A percentile compares a stretch with the other conserved stretches of the same genome.
phyloP scores from a whole-genome alignment of 1,139 yeast species.

The Yamadazyma sp. region DNA sequence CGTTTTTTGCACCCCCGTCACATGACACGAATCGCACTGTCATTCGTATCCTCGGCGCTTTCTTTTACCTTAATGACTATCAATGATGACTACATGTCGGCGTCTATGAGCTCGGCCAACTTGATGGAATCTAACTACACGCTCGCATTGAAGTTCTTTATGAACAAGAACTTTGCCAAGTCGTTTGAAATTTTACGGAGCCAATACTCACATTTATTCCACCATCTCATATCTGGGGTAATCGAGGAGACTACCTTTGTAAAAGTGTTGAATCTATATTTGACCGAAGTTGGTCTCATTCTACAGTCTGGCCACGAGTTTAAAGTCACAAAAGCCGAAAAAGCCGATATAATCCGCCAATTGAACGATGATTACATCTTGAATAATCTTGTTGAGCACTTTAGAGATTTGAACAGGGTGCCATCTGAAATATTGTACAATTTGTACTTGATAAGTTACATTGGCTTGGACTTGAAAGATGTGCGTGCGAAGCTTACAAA shows the following conservation, averaged over 20 bases:
- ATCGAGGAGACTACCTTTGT: constrained; percentile 30
- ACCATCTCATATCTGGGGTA: constrained; percentile 24
- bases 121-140: constrained; percentile 23
- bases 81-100: constrained; percentile 12
- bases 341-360: constrained; percentile 13
- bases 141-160: constrained; percentile 40
- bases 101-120: constrained; percentile 13
- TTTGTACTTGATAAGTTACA: constrained; percentile 27
- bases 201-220: constrained; percentile 24
- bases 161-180: constrained; percentile 36
- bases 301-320: constrained; percentile 18
- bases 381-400: constrained; percentile 21
- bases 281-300: constrained; percentile 36
- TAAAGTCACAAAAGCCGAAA: constrained; percentile 18
- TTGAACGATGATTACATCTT: constrained; percentile 24
- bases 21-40: not conserved
- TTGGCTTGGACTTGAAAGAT: constrained; percentile 16
- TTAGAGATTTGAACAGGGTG: constrained; percentile 22
- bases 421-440: constrained; percentile 39
- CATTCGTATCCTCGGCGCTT: not conserved
- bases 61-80: not conserved
- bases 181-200: constrained; percentile 31
- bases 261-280: constrained; percentile 37
- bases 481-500: constrained; percentile 12
- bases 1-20: no score